phyloP scores from a whole-genome alignment of 192 early-diverging fungal species.

The Rhizoclosmatium globosum region DNA sequence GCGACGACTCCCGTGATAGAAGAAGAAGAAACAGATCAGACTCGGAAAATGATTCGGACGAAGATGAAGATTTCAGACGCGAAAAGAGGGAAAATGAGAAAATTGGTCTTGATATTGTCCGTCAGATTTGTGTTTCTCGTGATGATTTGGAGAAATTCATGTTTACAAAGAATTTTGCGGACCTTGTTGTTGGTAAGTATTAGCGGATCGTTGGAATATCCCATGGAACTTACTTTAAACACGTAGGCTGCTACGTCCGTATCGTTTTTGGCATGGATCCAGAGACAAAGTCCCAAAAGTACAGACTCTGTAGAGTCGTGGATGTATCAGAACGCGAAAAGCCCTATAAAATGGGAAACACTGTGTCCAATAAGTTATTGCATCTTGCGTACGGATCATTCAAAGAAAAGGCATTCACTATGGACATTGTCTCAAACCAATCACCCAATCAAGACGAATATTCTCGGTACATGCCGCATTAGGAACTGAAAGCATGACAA shows the following conservation, averaged over 20 bases:
- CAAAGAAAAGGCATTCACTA: constrained; percentile 70
- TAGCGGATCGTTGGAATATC: neutral
- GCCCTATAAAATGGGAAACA: constrained; percentile 68
- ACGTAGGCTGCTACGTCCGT: neutral
- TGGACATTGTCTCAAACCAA: constrained; percentile 80
- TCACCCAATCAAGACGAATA: constrained; percentile 56
- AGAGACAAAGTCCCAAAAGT: constrained; percentile 27
- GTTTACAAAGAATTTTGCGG: constrained; percentile 8
- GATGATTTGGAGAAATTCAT: constrained; percentile 12
- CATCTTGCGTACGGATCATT: constrained; percentile 72
- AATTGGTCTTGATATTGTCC: neutral
- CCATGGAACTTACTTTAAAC: neutral
- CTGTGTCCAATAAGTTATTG: constrained; percentile 71
- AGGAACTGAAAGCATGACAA: neutral
- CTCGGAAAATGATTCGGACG: neutral
- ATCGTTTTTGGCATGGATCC: constrained; percentile 25
- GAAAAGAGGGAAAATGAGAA: neutral
- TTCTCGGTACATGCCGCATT: constrained; percentile 13
- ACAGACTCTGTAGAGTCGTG: constrained; percentile 9
- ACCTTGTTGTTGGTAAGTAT: neutral
- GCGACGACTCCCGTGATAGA: neutral
- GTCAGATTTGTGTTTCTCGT: neutral
- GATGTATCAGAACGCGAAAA: constrained; percentile 47
- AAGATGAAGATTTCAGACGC: neutral
- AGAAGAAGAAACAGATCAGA: neutral